Percentiles rank a stretch among this genome's conserved stretches.
phyloP scores from a whole-genome alignment of 495 filamentous ascomycete species.

The Elaphomyces granulatus region DNA sequence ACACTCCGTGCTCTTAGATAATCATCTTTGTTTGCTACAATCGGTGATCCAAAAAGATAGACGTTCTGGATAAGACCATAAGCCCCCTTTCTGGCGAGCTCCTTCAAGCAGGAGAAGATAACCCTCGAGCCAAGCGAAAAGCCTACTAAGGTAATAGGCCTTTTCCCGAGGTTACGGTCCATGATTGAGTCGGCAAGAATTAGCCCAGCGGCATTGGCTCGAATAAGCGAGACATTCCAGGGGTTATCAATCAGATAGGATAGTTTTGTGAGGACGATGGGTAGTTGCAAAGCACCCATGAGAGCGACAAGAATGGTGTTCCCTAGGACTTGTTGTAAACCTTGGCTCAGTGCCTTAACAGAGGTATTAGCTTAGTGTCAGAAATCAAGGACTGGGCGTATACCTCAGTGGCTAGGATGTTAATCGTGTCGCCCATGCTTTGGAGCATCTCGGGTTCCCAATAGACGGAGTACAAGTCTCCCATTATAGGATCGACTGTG shows the following conservation, averaged over 20 bases:
- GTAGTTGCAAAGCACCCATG: slow-evolving; percentile 89
- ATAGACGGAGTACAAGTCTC: slow-evolving; percentile 89
- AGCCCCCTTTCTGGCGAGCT: slow-evolving; percentile 79
- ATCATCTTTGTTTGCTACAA: slow-evolving; percentile 87
- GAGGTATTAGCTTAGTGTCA: slow-evolving; percentile 5
- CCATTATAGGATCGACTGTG: slow-evolving; percentile 95
- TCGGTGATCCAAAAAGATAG: slow-evolving; percentile 82
- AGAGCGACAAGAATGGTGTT: slow-evolving; percentile 75
- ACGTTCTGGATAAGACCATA: slow-evolving; percentile 88
- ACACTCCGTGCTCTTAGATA: slow-evolving; percentile 67
- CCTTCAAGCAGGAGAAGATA: slow-evolving; percentile 82
- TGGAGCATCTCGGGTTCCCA: slow-evolving; percentile 99
- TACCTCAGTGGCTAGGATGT: slow-evolving; percentile 95
- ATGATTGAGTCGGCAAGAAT: slow-evolving; percentile 92
- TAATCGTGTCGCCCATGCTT: slow-evolving; percentile 95
- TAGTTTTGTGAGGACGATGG: slow-evolving; percentile 85
- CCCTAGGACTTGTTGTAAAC: slow-evolving; percentile 87
- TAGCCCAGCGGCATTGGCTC: slow-evolving; percentile 76
- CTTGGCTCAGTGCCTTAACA: slow-evolving; percentile 79
- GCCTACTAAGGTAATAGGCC: slow-evolving; percentile 89
- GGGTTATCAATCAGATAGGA: slow-evolving; percentile 97
- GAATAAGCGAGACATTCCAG: slow-evolving; percentile 86
- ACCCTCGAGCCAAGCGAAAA: slow-evolving; percentile 88
- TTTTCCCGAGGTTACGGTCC: slow-evolving; percentile 77
- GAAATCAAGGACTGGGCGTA: slow-evolving; percentile 14